Evolutionary conservation across 2,329 filamentous ascomycete genomes (phyloP), one percentile per base, ranked within the genome.

Genomic region (Rhynchosporium graminicola): DNA sequence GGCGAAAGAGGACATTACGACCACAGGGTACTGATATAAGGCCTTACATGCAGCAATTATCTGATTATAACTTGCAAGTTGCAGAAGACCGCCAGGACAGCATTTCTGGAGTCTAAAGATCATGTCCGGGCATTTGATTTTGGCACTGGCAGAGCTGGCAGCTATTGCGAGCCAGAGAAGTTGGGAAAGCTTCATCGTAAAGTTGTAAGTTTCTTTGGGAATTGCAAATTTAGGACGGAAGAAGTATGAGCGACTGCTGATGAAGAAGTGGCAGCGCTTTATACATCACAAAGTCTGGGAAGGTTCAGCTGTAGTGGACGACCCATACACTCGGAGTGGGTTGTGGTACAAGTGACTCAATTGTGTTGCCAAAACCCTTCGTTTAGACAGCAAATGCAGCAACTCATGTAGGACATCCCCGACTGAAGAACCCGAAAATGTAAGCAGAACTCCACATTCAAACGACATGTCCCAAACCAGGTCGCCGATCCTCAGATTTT

Each of bases 21-120:
- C 43, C 7, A 46, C 3, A n/a, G 8, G 15, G 15, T 8, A 28
- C 8, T 46, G 8, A 46, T 3, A 6, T 46, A 7, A 20, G 43
- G 8, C 43, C 58, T 10, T 36, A 60, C 58, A 60, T 8, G 46
- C 20, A 54, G 0, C 47, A 40, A 26, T 38, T 48, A 26, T 45
- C 38, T 15, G 38, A 10, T 36, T 54, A 13, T 6, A 36, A 40
- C 58, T 60, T 15, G 52, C 13, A 5, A 60, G 26, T 4, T 48
- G 47, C 15, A 60, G 31, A 12, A 60, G n/a, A 5, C 58, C 58
- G 3, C 9, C 46, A 2, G 58, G 48, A 46, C 58, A 60, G 40
- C 58, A 60, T 2, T 3, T 33, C 7, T 45, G 3, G 4, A 60
- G 20, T 15, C 28, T 45, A 9, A 31, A 15, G 29, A 46, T 26